Base-by-base conservation (phyloP, 1,139 yeast genomes). In the Pneumocystis sp. region DNA sequence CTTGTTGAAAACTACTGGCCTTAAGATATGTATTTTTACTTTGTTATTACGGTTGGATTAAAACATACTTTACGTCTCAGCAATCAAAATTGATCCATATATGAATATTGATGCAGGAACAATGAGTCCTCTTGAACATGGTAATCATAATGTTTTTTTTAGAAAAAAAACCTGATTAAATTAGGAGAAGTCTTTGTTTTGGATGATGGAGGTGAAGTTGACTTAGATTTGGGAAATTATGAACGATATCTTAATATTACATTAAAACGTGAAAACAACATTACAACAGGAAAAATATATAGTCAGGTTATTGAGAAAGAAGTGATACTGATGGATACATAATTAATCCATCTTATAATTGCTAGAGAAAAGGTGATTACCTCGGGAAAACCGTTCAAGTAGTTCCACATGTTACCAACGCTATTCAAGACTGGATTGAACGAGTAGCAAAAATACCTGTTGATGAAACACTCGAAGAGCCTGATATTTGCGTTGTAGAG, bases 21-120 rank as follows among this genome's bases (percentile, higher is more conserved):
- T 87, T 73, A 85, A 95, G 76, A 61, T 44, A 42, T 31, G 61
- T 59, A 42, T 39, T 59, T 59, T 21, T 59, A 17, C 31, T 3
- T 42, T 19, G 2, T 40, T 10, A 12, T 61, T 21, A 6, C 15
- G 45, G 64, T 25, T 61, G 21, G 29, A 42, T 40, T 59, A 40
- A 42, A 39, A 40, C 21, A 12, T 42, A 44, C 21, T 44, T 15
- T 40, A 61, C 60, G 98, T 91, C 68, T 91, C 98, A 5, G 90
- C 97, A 19, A 93, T 95, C 80, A 93, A 93, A 77, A 93, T 93
- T 74, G 99, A 93, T 79, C 99, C 99, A 61, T 93, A 93, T 78
- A 89, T 93, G 96, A 93, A 93, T 79, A 89, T 93, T 71, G 99
- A 93, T 78, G 99, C 99, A 62, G 99, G 99, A 72, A 93, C 99